Conservation (phyloP, 306 rosid genomes). For the Glycine tomentella region DNA sequence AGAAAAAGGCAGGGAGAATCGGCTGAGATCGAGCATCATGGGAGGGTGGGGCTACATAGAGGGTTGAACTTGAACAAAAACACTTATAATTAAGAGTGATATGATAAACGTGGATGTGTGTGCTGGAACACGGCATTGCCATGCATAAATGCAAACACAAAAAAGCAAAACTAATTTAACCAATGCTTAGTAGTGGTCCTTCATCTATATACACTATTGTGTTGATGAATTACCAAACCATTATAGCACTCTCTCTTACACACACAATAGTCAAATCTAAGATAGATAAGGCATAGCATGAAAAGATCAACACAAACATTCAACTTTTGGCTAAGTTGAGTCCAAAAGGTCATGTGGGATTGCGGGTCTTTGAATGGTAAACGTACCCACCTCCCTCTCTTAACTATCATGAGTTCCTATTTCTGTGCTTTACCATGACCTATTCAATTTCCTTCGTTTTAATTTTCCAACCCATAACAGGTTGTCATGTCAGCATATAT, state of each 20-base stretch:
- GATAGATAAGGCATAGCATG: conserved; percentile 25
- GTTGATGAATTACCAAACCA: background rate
- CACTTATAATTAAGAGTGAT: background rate
- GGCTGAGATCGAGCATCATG: conserved; percentile 7
- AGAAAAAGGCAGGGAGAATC: conserved; percentile 14
- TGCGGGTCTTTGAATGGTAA: conserved; percentile 46
- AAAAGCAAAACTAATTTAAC: background rate
- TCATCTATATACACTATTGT: background rate
- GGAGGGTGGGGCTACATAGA: conserved; percentile 27
- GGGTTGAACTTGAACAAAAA: background rate
- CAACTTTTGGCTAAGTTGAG: conserved; percentile 32
- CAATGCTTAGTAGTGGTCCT: conserved; percentile 34
- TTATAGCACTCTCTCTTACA: background rate
- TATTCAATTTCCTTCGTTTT: background rate
- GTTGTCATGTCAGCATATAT: conserved; percentile 2
- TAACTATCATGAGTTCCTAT: background rate
- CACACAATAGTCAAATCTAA: conserved; percentile 37
- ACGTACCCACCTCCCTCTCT: background rate
- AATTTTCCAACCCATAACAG: background rate
- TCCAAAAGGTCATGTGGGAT: conserved; percentile 40
- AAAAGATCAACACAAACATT: conserved; percentile 18
- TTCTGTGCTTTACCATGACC: background rate
- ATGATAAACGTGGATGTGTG: conserved; percentile 1
- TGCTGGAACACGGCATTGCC: conserved; percentile 32
- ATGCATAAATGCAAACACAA: conserved; percentile 34